These are phyloP conservation scores for Cronartium quercuum DNA, from an alignment of 1,284 basidiomycete genomes.

Conservation along the genomic window DNA sequence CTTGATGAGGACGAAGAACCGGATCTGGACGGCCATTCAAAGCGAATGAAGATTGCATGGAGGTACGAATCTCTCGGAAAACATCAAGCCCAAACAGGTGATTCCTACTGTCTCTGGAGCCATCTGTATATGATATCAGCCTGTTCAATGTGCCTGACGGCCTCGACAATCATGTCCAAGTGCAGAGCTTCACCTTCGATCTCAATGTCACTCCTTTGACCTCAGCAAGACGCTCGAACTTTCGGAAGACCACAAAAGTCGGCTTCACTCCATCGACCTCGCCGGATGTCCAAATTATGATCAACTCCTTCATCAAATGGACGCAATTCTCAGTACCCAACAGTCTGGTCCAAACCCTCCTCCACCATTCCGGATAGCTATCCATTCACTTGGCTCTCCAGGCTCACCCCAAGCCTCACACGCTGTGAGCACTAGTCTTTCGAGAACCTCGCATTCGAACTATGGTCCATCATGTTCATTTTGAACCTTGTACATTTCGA, in stretches of 20 bases:
- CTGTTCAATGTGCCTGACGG: too few species aligned
- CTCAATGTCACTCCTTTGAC: slow-evolving; percentile 26
- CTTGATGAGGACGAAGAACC: slow-evolving; percentile 13
- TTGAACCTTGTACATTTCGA: neutral
- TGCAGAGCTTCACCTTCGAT: slow-evolving; percentile 13
- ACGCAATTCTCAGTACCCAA: neutral
- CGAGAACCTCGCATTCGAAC: neutral
- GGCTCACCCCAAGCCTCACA: slow-evolving; percentile 13
- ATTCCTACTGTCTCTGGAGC: neutral
- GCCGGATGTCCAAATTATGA: neutral
- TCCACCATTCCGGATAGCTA: slow-evolving; percentile 21
- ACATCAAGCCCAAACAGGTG: slow-evolving; percentile 23
- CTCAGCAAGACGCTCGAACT: slow-evolving; percentile 19
- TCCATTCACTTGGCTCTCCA: slow-evolving; percentile 23
- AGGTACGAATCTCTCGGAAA: slow-evolving; percentile 32
- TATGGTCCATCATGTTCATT: neutral
- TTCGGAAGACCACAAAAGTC: slow-evolving; percentile 6
- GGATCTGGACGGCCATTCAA: neutral
- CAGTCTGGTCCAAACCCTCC: neutral
- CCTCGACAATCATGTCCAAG: neutral
- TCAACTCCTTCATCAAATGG: neutral
- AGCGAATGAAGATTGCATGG: slow-evolving; percentile 37
- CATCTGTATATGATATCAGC: neutral
- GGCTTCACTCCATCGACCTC: slow-evolving; percentile 5
- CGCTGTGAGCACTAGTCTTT: neutral